A percentile compares a stretch with the other conserved stretches of the same genome.
phyloP scores from a whole-genome alignment of 345 rosid species.

The Rhizophora mangle region DNA sequence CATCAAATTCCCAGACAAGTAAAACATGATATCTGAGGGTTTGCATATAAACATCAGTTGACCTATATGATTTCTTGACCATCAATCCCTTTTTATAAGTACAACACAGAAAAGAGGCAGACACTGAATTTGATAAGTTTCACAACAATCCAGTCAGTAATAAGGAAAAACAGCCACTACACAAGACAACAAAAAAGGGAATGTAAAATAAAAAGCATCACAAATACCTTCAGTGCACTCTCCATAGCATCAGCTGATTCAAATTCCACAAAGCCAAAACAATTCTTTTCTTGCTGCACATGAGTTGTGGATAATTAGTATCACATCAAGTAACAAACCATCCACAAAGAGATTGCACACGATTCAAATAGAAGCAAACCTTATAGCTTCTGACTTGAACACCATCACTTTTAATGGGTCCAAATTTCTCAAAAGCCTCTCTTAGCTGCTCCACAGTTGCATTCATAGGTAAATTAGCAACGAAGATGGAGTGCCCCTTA shows the following conservation, averaged over 20 bases:
- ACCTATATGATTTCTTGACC: too few relatives aligned
- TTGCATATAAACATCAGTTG: too few relatives aligned
- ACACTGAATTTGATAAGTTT: background rate
- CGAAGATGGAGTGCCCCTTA: slow-evolving; percentile 53
- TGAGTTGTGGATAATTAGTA: slow-evolving; percentile 8
- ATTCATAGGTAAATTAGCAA: slow-evolving; percentile 57
- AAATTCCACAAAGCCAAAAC: slow-evolving; percentile 82
- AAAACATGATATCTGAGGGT: too few relatives aligned
- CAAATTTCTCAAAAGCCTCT: slow-evolving; percentile 42
- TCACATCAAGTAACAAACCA: slow-evolving; percentile 1
- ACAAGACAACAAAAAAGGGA: background rate
- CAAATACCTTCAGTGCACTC: slow-evolving; percentile 57
- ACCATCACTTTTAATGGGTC: slow-evolving; percentile 50
- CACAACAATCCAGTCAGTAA: background rate
- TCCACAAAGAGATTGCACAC: background rate
- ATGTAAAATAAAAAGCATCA: background rate
- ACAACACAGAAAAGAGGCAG: background rate
- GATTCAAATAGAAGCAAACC: slow-evolving; percentile 28
- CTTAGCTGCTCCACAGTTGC: slow-evolving; percentile 47
- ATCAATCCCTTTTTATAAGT: too few relatives aligned
- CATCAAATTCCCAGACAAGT: background rate
- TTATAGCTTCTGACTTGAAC: slow-evolving; percentile 66
- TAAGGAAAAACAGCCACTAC: background rate
- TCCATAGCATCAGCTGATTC: slow-evolving; percentile 61
- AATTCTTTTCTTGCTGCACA: slow-evolving; percentile 43